Evolutionary conservation across 495 filamentous ascomycete species (phyloP), one percentile per base, ranked within the genome.

Genomic region (Aspergillus coremiiformis): DNA sequence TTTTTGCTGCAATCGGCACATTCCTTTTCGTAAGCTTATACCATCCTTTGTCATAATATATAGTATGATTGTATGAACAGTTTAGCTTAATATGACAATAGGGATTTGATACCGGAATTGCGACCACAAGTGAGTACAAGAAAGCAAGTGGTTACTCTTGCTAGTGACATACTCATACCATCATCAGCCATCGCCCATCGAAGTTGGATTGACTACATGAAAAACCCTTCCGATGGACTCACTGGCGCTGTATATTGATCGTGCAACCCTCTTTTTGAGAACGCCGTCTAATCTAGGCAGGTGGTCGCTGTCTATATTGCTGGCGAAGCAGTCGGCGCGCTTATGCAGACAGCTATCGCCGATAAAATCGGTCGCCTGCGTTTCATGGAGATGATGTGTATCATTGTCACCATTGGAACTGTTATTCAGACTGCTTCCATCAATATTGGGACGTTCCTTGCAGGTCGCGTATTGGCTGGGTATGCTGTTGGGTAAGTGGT

Each of bases 241-340:
- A 80, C 76, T n/a, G 79, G 79, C 53, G 77, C 79, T n/a, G 78
- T 80, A 59, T 29, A 68, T 66, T 27, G 3, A 33, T 0, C 19
- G n/a, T 23, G 39, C 14, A 44, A 20, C 0, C 1, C 2, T 49
- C 30, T 19, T 6, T 22, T 14, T 9, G 3, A 19, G 5, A 23
- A 8, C 12, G 14, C 20, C 11, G 19, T 24, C 55, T 44, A 58
- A 12, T 29, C 42, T 7, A 19, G 24, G 21, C 44, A 76, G 72
- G 74, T 80, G 7, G 78, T 80, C 14, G 70, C 78, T n/a, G 76
- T 81, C 15, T 81, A 83, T 52, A 81, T 81, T 50, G 79, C 79
- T 10, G 79, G 79, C 39, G 78, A 81, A 60, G 74, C 77, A 19
- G 63, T 72, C 12, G 79, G 79, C 17, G 76, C 78, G 8, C 42